A percentile compares a stretch with the other conserved stretches of the same genome.
These are phyloP conservation scores for Aspergillus oerlinghausenensis DNA, from an alignment of 2,329 filamentous ascomycete genomes.

Conservation along the genomic window DNA sequence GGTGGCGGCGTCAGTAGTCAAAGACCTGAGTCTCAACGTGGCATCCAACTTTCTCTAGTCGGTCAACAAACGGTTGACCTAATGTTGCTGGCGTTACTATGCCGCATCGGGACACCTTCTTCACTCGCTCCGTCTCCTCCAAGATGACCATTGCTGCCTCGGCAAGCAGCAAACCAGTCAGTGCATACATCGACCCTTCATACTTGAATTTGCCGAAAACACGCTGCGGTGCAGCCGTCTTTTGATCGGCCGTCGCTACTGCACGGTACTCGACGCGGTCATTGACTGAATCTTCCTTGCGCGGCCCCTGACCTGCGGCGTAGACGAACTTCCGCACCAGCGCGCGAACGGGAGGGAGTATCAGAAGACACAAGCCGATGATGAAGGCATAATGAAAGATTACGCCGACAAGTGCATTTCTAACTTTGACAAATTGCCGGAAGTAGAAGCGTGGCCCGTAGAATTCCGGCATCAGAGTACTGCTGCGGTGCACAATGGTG, in stretches of 20 bases:
- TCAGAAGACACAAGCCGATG: constrained; percentile 44
- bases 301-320: constrained; percentile 49
- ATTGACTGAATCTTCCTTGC: constrained; percentile 37
- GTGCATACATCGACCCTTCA: constrained; percentile 39
- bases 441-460: constrained; percentile 58
- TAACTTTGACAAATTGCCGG: constrained; percentile 52
- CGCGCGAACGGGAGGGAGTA: constrained; percentile 51
- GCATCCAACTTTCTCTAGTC: constrained; percentile 42
- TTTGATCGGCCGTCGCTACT: constrained; percentile 42
- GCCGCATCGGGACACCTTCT: constrained; percentile 40
- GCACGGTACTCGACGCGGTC: constrained; percentile 42
- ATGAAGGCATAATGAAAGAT: constrained; percentile 47
- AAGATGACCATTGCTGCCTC: constrained; percentile 45
- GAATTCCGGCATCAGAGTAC: constrained; percentile 53
- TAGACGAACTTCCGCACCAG: constrained; percentile 45
- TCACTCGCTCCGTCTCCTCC: constrained; percentile 38
- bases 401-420: constrained; percentile 45
- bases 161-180: constrained; percentile 41
- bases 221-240: constrained; percentile 30
- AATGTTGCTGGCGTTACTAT: constrained; percentile 47
- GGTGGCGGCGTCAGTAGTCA: constrained; percentile 19
- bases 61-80: constrained; percentile 44
- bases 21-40: constrained; percentile 37
- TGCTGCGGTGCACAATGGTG: constrained; percentile 56
- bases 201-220: constrained; percentile 40